Conservation (phyloP, 331 rosid genomes). For the Quercus lobata region DNA sequence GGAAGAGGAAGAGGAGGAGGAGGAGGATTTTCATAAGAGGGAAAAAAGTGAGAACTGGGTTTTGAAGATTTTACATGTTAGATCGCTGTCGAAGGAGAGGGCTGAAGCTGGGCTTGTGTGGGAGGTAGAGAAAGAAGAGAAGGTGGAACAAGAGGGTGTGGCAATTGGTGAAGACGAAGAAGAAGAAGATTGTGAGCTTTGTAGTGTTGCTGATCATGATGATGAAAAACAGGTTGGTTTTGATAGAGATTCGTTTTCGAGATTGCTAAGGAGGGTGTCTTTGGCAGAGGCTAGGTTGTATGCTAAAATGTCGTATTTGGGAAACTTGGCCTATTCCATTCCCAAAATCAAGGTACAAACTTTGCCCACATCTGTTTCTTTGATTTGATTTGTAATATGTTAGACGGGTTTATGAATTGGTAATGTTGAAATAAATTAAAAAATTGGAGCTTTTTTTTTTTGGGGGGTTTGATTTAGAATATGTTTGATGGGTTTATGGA, state of each 20-base stretch:
- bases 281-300: slow-evolving; percentile 70
- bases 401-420: not conserved
- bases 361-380: not conserved
- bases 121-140: slow-evolving; percentile 4
- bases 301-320: slow-evolving; percentile 87
- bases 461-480: too few species aligned
- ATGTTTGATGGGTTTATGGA: not conserved
- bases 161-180: not conserved
- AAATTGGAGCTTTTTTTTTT: too few species aligned
- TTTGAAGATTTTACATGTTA: slow-evolving; percentile 63
- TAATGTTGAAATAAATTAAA: too few species aligned
- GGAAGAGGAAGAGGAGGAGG: slow-evolving; percentile 22
- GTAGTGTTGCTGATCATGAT: slow-evolving; percentile 38
- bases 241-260: slow-evolving; percentile 63
- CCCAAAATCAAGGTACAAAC: slow-evolving; percentile 63
- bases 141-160: slow-evolving; percentile 10
- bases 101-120: not conserved
- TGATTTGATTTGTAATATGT: not conserved
- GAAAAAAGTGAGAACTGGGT: slow-evolving; percentile 57
- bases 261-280: slow-evolving; percentile 77
- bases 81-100: slow-evolving; percentile 54
- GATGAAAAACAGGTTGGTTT: slow-evolving; percentile 36
- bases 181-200: slow-evolving; percentile 38
- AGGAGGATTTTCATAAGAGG: not conserved
- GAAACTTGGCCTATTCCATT: slow-evolving; percentile 68